Evolutionary conservation across 345 rosid species (phyloP).

Genomic region (Citrus mangshanensis): DNA sequence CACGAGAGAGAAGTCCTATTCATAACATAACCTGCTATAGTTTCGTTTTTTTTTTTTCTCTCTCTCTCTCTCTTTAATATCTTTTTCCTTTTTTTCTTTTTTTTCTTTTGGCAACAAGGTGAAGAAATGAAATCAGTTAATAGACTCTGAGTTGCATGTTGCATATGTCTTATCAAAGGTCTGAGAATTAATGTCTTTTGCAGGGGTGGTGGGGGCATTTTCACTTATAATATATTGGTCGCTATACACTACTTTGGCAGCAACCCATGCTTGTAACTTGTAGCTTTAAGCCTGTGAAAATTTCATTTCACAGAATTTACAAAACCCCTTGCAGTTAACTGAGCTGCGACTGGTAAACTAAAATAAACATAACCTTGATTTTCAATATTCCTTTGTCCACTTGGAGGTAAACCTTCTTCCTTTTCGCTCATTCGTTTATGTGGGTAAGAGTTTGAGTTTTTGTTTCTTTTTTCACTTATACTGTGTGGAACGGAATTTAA

Average conservation of each 20-base stretch:
- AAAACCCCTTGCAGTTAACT: neutral
- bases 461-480: no score
- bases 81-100: neutral
- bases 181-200: constrained; percentile 38
- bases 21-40: neutral
- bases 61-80: neutral
- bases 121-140: constrained; percentile 18
- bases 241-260: constrained; percentile 1
- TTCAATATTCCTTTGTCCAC: neutral
- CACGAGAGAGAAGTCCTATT: constrained; percentile 14
- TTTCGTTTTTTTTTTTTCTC: neutral
- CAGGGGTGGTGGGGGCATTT: constrained; percentile 40
- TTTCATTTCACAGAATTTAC: neutral
- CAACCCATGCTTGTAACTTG: constrained; percentile 29
- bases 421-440: no score
- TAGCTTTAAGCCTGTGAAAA: constrained; percentile 17
- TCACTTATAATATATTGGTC: constrained; percentile 14
- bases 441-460: no score
- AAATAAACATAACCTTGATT: neutral
- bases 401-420: no score
- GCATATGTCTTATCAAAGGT: constrained; percentile 36
- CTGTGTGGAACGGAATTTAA: no score
- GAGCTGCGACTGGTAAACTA: neutral
- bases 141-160: constrained; percentile 23
- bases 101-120: neutral